Evolutionary conservation across 2,329 filamentous ascomycete genomes (phyloP).

Genomic region (Periconia macrospinosa): DNA sequence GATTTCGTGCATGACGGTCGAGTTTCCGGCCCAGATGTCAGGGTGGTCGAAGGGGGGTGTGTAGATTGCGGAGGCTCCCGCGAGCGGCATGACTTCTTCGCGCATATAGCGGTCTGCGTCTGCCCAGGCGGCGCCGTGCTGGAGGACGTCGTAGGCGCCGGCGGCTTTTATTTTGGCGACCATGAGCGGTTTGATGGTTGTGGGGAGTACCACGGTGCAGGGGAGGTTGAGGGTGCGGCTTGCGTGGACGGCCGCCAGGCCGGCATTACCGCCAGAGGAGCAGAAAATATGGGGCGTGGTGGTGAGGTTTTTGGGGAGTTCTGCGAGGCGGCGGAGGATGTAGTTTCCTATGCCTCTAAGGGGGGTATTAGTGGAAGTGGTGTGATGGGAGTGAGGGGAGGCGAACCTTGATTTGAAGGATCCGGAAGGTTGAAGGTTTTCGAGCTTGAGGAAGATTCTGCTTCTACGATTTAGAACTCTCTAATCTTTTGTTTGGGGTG

Average conservation of each 20-base stretch:
- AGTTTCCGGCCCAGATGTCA: constrained; percentile 68
- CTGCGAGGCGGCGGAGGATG: constrained; percentile 57
- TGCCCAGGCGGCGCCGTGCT: constrained; percentile 67
- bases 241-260: constrained; percentile 77
- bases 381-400: neutral
- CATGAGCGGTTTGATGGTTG: constrained; percentile 68
- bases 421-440: constrained; percentile 80
- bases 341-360: constrained; percentile 68
- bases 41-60: constrained; percentile 71
- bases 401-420: constrained; percentile 74
- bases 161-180: constrained; percentile 69
- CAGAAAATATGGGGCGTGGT: constrained; percentile 69
- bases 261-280: constrained; percentile 81
- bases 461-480: constrained; percentile 51
- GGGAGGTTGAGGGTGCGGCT: constrained; percentile 65
- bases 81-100: constrained; percentile 57
- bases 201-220: constrained; percentile 75
- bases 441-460: constrained; percentile 82
- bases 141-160: constrained; percentile 68
- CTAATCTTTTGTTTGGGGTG: constrained; percentile 15
- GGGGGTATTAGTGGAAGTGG: constrained; percentile 9
- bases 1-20: constrained; percentile 60
- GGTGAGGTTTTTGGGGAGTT: constrained; percentile 33
- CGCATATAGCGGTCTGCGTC: constrained; percentile 71
- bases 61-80: constrained; percentile 53